These are phyloP conservation scores for Phytophthora citrophthora DNA, from an alignment of 352 stramenopile species.

Conservation along the genomic window DNA sequence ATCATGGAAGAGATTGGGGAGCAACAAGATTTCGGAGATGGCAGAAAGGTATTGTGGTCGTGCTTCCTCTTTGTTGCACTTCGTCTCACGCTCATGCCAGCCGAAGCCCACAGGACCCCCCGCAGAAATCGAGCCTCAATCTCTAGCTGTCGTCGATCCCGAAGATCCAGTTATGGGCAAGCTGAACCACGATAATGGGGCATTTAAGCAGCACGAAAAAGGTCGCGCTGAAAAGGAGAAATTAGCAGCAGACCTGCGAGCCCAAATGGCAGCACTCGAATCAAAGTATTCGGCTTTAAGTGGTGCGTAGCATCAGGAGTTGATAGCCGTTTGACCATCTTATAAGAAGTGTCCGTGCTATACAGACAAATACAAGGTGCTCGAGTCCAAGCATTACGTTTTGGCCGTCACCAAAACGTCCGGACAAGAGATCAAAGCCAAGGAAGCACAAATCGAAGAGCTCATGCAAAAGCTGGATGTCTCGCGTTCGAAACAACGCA, in stretches of 20 bases:
- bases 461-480: slow-evolving; percentile 41
- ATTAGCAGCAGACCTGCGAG: slow-evolving; percentile 13
- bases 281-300: slow-evolving; percentile 23
- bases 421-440: slow-evolving; percentile 31
- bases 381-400: slow-evolving; percentile 28
- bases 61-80: slow-evolving; percentile 4
- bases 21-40: slow-evolving; percentile 6
- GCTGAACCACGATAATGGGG: background rate
- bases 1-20: slow-evolving; percentile 1
- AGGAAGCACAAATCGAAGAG: slow-evolving; percentile 43
- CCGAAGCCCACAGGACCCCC: slow-evolving; percentile 22
- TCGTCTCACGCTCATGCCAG: slow-evolving; percentile 30
- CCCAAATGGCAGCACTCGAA: slow-evolving; percentile 25
- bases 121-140: slow-evolving; percentile 1
- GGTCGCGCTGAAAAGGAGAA: slow-evolving; percentile 1
- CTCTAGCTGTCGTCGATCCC: background rate
- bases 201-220: background rate
- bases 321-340: background rate
- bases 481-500: slow-evolving; percentile 17
- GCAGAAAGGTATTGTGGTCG: slow-evolving; percentile 30
- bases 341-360: background rate
- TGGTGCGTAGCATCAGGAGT: too few species aligned
- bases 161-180: slow-evolving; percentile 5
- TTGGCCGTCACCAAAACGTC: slow-evolving; percentile 8
- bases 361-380: slow-evolving; percentile 41